These are phyloP conservation scores for Fusarium hostae DNA, from an alignment of 2,329 filamentous ascomycete species.

Conservation along the genomic window DNA sequence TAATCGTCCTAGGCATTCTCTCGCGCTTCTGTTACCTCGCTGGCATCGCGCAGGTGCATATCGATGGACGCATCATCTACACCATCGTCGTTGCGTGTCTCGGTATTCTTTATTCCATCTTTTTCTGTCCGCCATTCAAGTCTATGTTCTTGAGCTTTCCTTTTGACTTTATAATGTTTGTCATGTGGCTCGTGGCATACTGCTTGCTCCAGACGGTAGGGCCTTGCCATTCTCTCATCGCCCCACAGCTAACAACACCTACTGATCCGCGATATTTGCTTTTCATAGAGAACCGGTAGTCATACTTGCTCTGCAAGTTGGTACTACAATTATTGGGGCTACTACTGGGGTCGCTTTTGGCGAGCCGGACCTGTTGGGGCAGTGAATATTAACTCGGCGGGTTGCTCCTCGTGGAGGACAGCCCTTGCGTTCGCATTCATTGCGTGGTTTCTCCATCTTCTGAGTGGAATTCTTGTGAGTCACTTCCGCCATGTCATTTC, in stretches of 20 bases:
- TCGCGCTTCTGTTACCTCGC: not conserved
- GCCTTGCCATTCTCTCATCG: too few relatives aligned
- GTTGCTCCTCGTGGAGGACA: not conserved
- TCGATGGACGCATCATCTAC: slow-evolving; percentile 6
- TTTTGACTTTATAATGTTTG: slow-evolving; percentile 2
- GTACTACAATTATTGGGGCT: slow-evolving; percentile 6
- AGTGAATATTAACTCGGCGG: not conserved
- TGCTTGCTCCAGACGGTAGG: slow-evolving; percentile 7
- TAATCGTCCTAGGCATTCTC: slow-evolving; percentile 2
- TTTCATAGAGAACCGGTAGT: not conserved
- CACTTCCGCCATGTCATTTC: too few relatives aligned
- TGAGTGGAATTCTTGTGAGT: not conserved
- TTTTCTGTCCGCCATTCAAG: not conserved
- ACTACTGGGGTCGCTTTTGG: slow-evolving; percentile 1
- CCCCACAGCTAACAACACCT: accelerated
- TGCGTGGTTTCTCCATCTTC: slow-evolving; percentile 1
- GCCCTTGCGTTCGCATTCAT: slow-evolving; percentile 4
- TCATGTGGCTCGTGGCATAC: slow-evolving; percentile 14
- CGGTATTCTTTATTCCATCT: not conserved
- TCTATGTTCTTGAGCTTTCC: not conserved
- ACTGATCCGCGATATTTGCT: not conserved
- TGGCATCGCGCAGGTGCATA: not conserved
- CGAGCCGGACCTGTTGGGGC: not conserved
- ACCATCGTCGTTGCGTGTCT: not conserved
- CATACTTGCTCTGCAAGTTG: not conserved